A percentile compares a stretch with the other conserved stretches of the same genome.
These are phyloP conservation scores for Aspergillus udagawae DNA, from an alignment of 2,329 filamentous ascomycete species.

Conservation along the genomic window DNA sequence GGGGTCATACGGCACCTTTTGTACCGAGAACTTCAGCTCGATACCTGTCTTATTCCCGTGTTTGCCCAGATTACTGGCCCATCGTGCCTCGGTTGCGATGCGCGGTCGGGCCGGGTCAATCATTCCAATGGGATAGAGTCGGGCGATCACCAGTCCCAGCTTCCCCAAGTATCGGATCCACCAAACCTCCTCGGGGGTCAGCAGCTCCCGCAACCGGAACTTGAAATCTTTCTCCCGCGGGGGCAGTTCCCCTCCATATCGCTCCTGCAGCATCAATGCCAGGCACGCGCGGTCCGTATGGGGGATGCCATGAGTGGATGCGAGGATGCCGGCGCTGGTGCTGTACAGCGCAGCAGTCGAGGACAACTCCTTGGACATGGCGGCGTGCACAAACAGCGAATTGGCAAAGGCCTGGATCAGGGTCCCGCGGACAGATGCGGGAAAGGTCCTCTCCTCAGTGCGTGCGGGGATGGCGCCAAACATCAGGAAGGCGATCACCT, in stretches of 20 bases:
- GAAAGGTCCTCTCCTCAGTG: slow-evolving; percentile 17
- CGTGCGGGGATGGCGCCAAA: slow-evolving; percentile 43
- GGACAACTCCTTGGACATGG: slow-evolving; percentile 30
- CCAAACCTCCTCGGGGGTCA: slow-evolving; percentile 33
- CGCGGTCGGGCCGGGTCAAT: slow-evolving; percentile 24
- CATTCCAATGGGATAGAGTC: slow-evolving; percentile 29
- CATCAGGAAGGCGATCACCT: slow-evolving; percentile 47
- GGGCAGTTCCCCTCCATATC: slow-evolving; percentile 31
- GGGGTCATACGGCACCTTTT: slow-evolving; percentile 21
- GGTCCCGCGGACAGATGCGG: slow-evolving; percentile 21
- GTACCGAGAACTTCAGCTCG: slow-evolving; percentile 21
- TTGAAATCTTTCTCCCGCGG: slow-evolving; percentile 29
- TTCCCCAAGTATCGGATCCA: slow-evolving; percentile 32
- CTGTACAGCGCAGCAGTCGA: slow-evolving; percentile 28
- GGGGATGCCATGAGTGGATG: slow-evolving; percentile 31
- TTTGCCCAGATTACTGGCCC: slow-evolving; percentile 29
- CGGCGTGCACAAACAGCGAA: slow-evolving; percentile 29
- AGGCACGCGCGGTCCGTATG: slow-evolving; percentile 32
- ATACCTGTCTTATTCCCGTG: slow-evolving; percentile 29
- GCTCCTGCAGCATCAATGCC: slow-evolving; percentile 30
- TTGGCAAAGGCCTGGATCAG: slow-evolving; percentile 30
- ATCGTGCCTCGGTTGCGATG: slow-evolving; percentile 23
- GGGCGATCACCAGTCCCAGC: slow-evolving; percentile 25
- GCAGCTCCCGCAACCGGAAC: slow-evolving; percentile 22
- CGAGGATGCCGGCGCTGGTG: slow-evolving; percentile 30